Evolutionary conservation across 805 yeast species (phyloP), one percentile per base, ranked within the genome.

Genomic region (Naumovozyma dairenensis): DNA sequence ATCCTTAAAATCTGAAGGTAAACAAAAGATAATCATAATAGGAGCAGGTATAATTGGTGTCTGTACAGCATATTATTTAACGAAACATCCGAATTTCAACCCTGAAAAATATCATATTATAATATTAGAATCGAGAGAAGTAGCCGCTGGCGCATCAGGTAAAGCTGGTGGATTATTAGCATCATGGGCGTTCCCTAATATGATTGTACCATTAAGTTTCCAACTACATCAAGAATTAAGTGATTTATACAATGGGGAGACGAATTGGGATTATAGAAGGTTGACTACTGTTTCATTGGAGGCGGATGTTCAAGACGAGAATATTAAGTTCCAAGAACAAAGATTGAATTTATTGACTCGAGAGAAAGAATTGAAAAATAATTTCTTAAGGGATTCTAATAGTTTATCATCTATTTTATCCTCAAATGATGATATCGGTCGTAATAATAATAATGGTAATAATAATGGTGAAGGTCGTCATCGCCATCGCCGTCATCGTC

Each of bases 31-130:
- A 37, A 71, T 83, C 39, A 79, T 85, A 28, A 92, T 84, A 16
- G 95, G 95, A 16, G 97, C 95, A 1, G 98, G 98, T 16, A 89
- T 89, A 48, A 81, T 89, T 25, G 98, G 98, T 25, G 94, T 85
- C 6, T 84, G 95, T 54, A 83, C 92, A 1, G 96, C 97, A 1
- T 92, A 82, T 59, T 89, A 78, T 50, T 57, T 92, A 25, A 81
- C 92, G 2, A 71, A 71, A 37, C 97, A 89, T 56, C 89, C 94
- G 2, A 69, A 71, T 35, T 89, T 77, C 56, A 79, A 80, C 47
- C 74, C 82, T 0, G 63, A 66, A 21, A 77, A 73, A 37, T 77
- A 83, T 52, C 86, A 83, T 49, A 82, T 89, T 43, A 82, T 95
- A 5, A 71, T 89, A 14, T 54, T 92, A 10, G 98, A 89, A 57